phyloP scores from a whole-genome alignment of 2,329 filamentous ascomycete species.

The Lachnellula occidentalis region DNA sequence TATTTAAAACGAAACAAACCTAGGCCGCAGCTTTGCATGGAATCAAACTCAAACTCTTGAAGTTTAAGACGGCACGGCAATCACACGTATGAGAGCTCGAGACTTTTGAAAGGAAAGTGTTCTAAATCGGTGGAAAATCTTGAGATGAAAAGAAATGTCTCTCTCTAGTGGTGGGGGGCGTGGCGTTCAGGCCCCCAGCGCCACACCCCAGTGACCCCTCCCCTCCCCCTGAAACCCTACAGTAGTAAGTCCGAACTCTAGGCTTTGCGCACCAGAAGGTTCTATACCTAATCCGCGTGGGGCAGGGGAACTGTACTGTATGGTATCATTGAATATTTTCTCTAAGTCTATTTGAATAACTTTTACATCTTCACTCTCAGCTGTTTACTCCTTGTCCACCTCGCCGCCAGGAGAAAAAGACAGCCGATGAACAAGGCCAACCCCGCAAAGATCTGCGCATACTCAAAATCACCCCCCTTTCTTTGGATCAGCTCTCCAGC shows the following conservation, averaged over 20 bases:
- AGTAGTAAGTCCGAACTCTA: no score
- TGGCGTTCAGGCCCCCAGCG: no score
- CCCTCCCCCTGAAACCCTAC: no score
- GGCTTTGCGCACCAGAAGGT: no score
- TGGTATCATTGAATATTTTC: not conserved
- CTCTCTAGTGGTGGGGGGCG: no score
- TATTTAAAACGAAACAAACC: not conserved
- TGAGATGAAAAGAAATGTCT: no score
- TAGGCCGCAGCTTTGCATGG: not conserved
- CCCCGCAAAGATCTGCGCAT: slow-evolving; percentile 47
- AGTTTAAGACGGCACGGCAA: not conserved
- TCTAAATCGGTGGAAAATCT: no score
- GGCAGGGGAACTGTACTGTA: no score
- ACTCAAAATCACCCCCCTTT: slow-evolving; percentile 41
- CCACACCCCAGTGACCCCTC: no score
- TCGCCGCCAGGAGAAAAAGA: slow-evolving; percentile 36
- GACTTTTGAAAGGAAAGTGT: no score
- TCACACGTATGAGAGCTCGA: no score
- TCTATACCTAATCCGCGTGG: no score
- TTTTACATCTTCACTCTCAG: slow-evolving; percentile 22
- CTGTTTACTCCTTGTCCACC: slow-evolving; percentile 35
- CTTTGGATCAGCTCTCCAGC: slow-evolving; percentile 45
- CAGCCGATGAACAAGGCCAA: slow-evolving; percentile 39
- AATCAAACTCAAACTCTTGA: not conserved
- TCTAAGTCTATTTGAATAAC: not conserved